phyloP scores from a whole-genome alignment of 352 stramenopile species.

The Phytophthora pseudosyringae region DNA sequence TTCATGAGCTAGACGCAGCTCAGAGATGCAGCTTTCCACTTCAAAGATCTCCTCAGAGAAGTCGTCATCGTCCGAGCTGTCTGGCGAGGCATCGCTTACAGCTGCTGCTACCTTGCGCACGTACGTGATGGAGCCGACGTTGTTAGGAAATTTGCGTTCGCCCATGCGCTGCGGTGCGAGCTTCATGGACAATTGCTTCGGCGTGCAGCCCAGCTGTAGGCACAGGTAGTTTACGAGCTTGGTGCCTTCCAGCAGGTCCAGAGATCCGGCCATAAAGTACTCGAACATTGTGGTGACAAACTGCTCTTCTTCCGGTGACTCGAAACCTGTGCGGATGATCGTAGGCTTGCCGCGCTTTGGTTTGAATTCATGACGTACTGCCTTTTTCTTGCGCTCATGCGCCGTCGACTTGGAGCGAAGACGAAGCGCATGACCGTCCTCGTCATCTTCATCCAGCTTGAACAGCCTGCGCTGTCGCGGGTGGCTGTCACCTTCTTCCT shows the following conservation, averaged over 20 bases:
- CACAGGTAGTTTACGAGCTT: slow-evolving; percentile 66
- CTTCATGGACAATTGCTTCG: slow-evolving; percentile 76
- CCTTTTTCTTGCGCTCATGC: slow-evolving; percentile 26
- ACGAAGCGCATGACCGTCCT: slow-evolving; percentile 3
- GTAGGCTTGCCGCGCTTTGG: slow-evolving; percentile 52
- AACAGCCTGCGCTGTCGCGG: slow-evolving; percentile 11
- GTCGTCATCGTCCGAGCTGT: slow-evolving; percentile 33
- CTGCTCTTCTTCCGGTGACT: slow-evolving; percentile 65
- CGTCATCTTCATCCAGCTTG: slow-evolving; percentile 18
- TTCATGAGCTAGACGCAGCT: slow-evolving; percentile 55
- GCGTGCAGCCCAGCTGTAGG: slow-evolving; percentile 56
- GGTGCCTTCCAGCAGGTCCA: slow-evolving; percentile 63
- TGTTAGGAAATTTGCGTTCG: slow-evolving; percentile 64
- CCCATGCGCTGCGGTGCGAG: slow-evolving; percentile 57
- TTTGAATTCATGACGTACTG: slow-evolving; percentile 5
- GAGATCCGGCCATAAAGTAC: slow-evolving; percentile 63
- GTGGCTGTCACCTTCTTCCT: slow-evolving; percentile 9
- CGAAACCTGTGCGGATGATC: slow-evolving; percentile 82
- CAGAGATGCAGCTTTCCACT: slow-evolving; percentile 51
- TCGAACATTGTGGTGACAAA: slow-evolving; percentile 67
- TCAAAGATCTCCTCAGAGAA: slow-evolving; percentile 60
- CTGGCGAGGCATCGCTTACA: neutral
- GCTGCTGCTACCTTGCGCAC: slow-evolving; percentile 36
- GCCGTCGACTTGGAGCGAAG: neutral
- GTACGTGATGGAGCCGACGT: slow-evolving; percentile 64